phyloP scores from a whole-genome alignment of 805 yeast species.

The Lachancea quebecensis region DNA sequence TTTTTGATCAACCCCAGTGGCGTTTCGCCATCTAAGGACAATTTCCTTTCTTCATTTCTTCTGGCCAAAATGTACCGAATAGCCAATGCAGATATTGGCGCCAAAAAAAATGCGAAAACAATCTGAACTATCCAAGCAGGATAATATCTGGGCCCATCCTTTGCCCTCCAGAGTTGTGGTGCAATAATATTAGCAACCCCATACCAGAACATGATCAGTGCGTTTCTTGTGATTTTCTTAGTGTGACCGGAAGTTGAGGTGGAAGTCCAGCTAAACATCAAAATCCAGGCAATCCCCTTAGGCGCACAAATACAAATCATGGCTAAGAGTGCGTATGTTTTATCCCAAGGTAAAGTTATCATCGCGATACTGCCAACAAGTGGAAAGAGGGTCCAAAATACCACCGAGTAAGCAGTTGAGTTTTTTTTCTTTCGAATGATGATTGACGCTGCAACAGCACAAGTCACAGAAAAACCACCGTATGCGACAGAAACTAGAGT shows the following conservation, averaged over 20 bases:
- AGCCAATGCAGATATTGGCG: constrained; percentile 40
- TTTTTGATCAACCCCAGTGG: constrained; percentile 9
- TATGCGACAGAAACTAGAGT: constrained; percentile 49
- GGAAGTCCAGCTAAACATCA: constrained; percentile 33
- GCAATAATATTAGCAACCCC: constrained; percentile 46
- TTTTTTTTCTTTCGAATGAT: constrained; percentile 34
- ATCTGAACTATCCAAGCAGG: constrained; percentile 52
- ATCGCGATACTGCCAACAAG: constrained; percentile 41
- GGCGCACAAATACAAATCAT: constrained; percentile 38
- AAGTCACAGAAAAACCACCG: constrained; percentile 34
- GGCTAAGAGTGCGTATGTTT: constrained; percentile 41
- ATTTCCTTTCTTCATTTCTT: constrained; percentile 39
- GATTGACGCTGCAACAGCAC: constrained; percentile 34
- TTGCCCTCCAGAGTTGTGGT: constrained; percentile 48
- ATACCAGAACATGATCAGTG: constrained; percentile 38
- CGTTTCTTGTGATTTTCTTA: constrained; percentile 43
- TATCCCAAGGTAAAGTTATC: constrained; percentile 38
- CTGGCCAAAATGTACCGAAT: constrained; percentile 39
- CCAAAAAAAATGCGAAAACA: constrained; percentile 40
- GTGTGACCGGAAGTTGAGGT: constrained; percentile 43
- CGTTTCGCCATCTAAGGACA: constrained; percentile 24
- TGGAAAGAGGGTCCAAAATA: constrained; percentile 39
- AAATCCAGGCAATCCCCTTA: constrained; percentile 38
- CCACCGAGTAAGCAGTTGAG: constrained; percentile 35
- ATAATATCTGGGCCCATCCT: constrained; percentile 40